phyloP scores from a whole-genome alignment of 257 asterid genomes.

The Nicotiana paniculata region DNA sequence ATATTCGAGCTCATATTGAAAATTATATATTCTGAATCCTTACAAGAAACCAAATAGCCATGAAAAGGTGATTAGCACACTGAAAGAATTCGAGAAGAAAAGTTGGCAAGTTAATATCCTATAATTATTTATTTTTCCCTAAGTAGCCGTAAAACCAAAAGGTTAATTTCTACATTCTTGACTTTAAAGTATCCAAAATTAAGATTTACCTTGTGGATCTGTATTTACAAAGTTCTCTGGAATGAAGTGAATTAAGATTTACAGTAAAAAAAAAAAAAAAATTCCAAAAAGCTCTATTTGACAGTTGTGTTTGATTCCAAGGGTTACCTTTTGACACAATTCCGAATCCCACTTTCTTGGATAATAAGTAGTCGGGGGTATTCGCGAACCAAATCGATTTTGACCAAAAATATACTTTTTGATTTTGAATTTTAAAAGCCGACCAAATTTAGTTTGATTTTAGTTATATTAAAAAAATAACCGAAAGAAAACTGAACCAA shows the following conservation, averaged over 20 bases:
- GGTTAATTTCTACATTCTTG: not conserved
- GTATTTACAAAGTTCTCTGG: too few species aligned
- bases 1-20: not conserved
- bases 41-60: not conserved
- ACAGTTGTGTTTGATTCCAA: not conserved
- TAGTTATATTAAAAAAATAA: too few species aligned
- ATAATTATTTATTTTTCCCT: not conserved
- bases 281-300: not conserved
- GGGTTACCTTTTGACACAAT: not conserved
- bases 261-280: too few species aligned
- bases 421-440: too few species aligned
- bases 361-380: not conserved
- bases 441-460: too few species aligned
- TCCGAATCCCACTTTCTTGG: not conserved
- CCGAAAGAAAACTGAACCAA: too few species aligned
- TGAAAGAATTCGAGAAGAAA: not conserved
- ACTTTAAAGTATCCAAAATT: not conserved
- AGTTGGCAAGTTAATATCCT: not conserved
- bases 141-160: not conserved
- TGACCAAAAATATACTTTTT: too few species aligned
- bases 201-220: too few species aligned
- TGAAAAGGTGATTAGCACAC: not conserved
- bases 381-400: too few species aligned
- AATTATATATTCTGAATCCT: not conserved
- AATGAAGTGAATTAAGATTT: too few species aligned